A percentile compares a stretch with the other conserved stretches of the same genome.
Conservation (phyloP, 2,329 filamentous ascomycete species). For the Diplocarpon rosae region DNA sequence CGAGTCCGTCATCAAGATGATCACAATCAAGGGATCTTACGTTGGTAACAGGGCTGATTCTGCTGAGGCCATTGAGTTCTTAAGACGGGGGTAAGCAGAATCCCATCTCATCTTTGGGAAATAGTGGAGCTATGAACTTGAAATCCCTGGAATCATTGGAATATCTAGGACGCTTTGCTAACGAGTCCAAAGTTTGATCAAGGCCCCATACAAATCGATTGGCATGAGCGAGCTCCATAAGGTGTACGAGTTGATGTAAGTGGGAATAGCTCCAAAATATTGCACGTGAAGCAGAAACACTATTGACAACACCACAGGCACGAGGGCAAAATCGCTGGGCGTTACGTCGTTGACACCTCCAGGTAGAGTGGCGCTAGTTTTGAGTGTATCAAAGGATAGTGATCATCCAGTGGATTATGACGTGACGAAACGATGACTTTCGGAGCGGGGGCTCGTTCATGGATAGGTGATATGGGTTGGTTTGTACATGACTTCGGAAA, state of each 20-base stretch:
- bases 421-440: background rate
- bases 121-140: background rate
- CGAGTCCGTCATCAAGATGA: constrained; percentile 79
- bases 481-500: too few relatives aligned
- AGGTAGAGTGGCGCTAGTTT: constrained; percentile 32
- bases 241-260: constrained; percentile 66
- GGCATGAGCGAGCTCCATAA: constrained; percentile 69
- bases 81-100: constrained; percentile 51
- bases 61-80: constrained; percentile 86
- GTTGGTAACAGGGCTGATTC: constrained; percentile 87
- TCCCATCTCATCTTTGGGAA: background rate
- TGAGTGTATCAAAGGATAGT: too few relatives aligned
- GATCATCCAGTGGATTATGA: background rate
- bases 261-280: background rate
- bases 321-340: constrained; percentile 60
- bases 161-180: background rate
- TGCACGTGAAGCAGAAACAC: too few relatives aligned
- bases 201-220: constrained; percentile 75
- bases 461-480: background rate
- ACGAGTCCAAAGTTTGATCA: constrained; percentile 40
- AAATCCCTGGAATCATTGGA: too few relatives aligned
- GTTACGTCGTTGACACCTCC: constrained; percentile 68
- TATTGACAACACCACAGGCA: constrained; percentile 36
- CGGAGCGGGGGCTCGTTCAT: background rate
- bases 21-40: constrained; percentile 85